Base-by-base conservation (phyloP, 2,329 filamentous ascomycete species). In the Fusarium palustre region DNA sequence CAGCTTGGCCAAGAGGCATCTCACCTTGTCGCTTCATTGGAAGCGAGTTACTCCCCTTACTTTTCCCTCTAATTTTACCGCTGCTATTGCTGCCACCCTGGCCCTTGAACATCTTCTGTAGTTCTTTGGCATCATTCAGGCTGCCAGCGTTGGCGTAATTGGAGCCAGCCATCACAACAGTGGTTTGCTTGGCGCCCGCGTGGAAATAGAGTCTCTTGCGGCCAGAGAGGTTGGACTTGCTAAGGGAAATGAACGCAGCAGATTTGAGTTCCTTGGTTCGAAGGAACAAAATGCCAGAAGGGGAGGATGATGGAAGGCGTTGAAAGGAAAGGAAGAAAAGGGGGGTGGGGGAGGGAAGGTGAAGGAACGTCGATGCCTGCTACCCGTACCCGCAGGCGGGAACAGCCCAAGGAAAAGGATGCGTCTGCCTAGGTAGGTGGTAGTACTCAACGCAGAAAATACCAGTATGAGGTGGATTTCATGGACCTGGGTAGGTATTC, bases 121-220 rank as follows among this genome's bases (percentile, higher is more conserved):
- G 71, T 7, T 69, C 76, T 18, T 59, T 59, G 16, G 78, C 78
- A 12, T 66, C 77, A 16, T 61, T 65, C 4, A 79, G 50, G 38
- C 71, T 78, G 11, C 68, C 64, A 0, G 64, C 25, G 24, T 79
- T 74, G 11, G 68, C 67, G 31, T 64, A 79, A 16, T 24, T 58
- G 31, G n/a, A 10, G 28, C 20, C 25, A 30, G 24, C n/a, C 53
- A 55, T 55, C 15, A n/a, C 36, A 18, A 7, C 22, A 20, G 9
- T 16, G 39, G 33, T 28, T 46, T 7, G 38, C 7, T 54, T 12
- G 3, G 20, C 5, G 15, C 33, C 22, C 24, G 38, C 10, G 41
- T 12, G 9, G 20, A 49, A n/a, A 16, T 22, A 24, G 31, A 13
- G 46, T 36, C 46, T 36, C 22, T 25, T 34, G 31, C 10, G n/a